Evolutionary conservation across 139 green algal genomes (phyloP).

Genomic region (Eudorina sp.): DNA sequence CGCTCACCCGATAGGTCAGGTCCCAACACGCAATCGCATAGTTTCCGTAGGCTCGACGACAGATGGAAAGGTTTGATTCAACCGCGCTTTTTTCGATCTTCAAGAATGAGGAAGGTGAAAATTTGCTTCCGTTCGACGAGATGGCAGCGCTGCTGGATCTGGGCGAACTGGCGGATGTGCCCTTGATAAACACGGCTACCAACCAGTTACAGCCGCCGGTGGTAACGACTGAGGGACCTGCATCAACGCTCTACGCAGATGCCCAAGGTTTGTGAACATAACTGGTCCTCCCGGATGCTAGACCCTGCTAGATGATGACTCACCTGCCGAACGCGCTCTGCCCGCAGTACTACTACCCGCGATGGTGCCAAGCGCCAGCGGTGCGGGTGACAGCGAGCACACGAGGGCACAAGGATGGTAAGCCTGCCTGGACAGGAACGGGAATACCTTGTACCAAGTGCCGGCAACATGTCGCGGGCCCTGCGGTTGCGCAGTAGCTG

Average conservation of each 20-base stretch:
- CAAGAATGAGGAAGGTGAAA: slow-evolving; percentile 27
- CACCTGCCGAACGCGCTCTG: too few species aligned
- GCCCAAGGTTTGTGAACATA: neutral
- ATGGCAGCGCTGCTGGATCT: slow-evolving; percentile 13
- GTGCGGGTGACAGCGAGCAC: neutral
- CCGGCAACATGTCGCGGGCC: too few species aligned
- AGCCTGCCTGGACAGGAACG: neutral
- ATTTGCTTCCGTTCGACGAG: slow-evolving; percentile 21
- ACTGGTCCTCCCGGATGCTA: too few species aligned
- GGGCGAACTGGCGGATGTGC: neutral
- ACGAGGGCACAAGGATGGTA: slow-evolving; percentile 4
- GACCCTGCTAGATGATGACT: too few species aligned
- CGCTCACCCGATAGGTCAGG: too few species aligned
- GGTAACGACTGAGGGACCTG: neutral
- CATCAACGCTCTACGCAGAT: neutral
- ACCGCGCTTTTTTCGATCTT: slow-evolving; percentile 4
- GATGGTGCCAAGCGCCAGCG: neutral
- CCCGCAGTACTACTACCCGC: too few species aligned
- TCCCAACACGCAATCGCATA: too few species aligned
- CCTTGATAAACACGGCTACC: neutral
- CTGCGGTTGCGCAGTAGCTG: too few species aligned
- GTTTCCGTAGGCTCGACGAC: too few species aligned
- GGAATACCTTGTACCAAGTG: too few species aligned
- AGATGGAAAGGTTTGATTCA: slow-evolving; percentile 21
- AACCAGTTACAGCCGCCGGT: too few species aligned